Base-by-base conservation (phyloP, 2,329 filamentous ascomycete genomes). In the Phialophora expanda region DNA sequence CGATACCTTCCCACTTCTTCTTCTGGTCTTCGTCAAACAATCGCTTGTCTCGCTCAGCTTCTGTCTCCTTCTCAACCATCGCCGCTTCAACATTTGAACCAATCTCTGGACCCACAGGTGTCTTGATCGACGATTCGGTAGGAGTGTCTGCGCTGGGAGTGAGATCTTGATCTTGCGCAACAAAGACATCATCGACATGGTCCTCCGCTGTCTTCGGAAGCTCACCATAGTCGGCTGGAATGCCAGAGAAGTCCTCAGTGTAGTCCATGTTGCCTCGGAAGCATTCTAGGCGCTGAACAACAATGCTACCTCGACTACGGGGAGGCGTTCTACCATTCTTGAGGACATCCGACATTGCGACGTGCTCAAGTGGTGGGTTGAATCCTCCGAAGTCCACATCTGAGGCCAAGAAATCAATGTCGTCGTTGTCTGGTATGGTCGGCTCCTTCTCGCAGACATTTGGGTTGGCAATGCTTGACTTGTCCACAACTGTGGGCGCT, bases 1-100 rank as follows among this genome's bases (percentile, higher is more conserved):
- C 78, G 26, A 81, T 74, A 30, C 75, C 77, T 26, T 77, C 75
- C 77, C 78, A 79, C 56, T 63, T 71, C 28, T 58, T 66, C 60
- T 64, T 69, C 60, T 72, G 66, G 24, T 70, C 60, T 48, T 71
- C 69, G 20, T 71, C 66, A 34, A 66, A 64, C 46, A 65, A 30
- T 56, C 57, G 48, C 54, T 61, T 24, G 34, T 69, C 54, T 20
- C 65, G 44, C 53, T 70, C 57, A 14, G 61, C 55, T 44, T 64
- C 60, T 1, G 51, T 64, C 56, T 69, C 66, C 22, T 62, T 48
- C 30, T 22, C 28, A 14, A 4, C 8, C 22, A 24, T 53, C 14
- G 30, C 46, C 48, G 12, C 32, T 11, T 34, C 11, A n/a, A 9
- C 58, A 38, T 51, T 28, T 32, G 22, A 24, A 44, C 20, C 38